phyloP scores from a whole-genome alignment of 805 yeast genomes.

The Yarrowia yakushimensis region DNA sequence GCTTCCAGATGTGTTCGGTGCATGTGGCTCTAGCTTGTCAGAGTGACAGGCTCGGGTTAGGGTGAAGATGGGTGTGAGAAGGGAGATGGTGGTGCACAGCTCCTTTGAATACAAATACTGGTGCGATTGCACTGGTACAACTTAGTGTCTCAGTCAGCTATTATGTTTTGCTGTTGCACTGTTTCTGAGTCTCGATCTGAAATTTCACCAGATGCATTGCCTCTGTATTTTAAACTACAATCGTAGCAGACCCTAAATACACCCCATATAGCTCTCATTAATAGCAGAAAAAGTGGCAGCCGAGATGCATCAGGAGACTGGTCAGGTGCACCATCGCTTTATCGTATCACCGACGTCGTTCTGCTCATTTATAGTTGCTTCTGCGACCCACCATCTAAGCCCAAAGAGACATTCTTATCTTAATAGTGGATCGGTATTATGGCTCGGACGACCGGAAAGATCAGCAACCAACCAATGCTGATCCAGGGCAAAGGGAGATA shows the following conservation, averaged over 20 bases:
- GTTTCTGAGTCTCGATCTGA: background rate
- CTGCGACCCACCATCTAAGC: background rate
- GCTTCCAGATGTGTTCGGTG: conserved; percentile 13
- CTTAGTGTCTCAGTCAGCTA: too few species aligned
- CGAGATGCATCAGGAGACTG: background rate
- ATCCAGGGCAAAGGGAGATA: background rate
- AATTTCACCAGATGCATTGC: background rate
- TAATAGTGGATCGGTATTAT: background rate
- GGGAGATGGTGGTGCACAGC: background rate
- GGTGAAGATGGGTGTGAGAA: background rate
- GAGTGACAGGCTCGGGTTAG: background rate
- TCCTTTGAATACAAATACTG: too few species aligned
- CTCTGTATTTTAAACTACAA: background rate
- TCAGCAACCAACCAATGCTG: background rate
- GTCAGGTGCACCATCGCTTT: background rate
- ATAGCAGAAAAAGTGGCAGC: too few species aligned
- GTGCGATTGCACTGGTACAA: too few species aligned
- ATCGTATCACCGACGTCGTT: background rate
- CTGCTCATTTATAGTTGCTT: background rate
- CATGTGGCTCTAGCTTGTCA: background rate
- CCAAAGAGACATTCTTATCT: background rate
- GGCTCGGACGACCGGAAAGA: conserved; percentile 8
- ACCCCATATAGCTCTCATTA: background rate
- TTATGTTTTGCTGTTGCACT: too few species aligned
- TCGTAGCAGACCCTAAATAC: background rate